Conservation (phyloP, 225 moss, liverwort and hornwort species). For the Lunularia cruciata region DNA sequence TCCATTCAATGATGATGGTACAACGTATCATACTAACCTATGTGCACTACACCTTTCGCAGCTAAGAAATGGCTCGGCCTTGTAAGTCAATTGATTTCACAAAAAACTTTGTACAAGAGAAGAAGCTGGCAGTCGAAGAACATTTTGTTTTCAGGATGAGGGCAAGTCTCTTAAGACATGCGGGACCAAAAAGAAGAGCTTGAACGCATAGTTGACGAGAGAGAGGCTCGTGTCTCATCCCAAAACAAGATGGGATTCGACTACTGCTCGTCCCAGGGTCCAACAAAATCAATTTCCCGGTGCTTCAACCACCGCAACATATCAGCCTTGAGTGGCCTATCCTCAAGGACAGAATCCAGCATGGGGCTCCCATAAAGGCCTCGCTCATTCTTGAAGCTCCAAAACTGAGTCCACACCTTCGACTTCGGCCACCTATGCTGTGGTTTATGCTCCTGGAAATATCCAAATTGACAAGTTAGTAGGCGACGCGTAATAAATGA, state of each 20-base stretch:
- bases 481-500: background rate
- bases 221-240: constrained; percentile 47
- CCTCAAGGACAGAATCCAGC: constrained; percentile 79
- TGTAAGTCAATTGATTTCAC: constrained; percentile 30
- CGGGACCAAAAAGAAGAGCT: constrained; percentile 6
- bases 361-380: constrained; percentile 94
- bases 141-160: constrained; percentile 56
- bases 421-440: constrained; percentile 92
- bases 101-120: constrained; percentile 44
- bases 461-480: background rate
- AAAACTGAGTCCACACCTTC: constrained; percentile 78
- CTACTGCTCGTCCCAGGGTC: constrained; percentile 90
- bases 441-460: constrained; percentile 66
- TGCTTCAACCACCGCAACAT: constrained; percentile 82
- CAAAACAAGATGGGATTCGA: constrained; percentile 48
- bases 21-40: constrained; percentile 29
- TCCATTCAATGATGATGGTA: constrained; percentile 43
- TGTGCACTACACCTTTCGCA: constrained; percentile 19
- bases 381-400: constrained; percentile 89
- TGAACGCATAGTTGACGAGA: constrained; percentile 12
- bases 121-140: constrained; percentile 45
- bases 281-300: constrained; percentile 77
- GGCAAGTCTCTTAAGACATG: constrained; percentile 35
- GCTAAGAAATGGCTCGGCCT: constrained; percentile 30
- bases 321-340: constrained; percentile 67